Evolutionary conservation across 257 asterid species (phyloP), one percentile per base, ranked within the genome.

Genomic region (Gardenia jasminoides): DNA sequence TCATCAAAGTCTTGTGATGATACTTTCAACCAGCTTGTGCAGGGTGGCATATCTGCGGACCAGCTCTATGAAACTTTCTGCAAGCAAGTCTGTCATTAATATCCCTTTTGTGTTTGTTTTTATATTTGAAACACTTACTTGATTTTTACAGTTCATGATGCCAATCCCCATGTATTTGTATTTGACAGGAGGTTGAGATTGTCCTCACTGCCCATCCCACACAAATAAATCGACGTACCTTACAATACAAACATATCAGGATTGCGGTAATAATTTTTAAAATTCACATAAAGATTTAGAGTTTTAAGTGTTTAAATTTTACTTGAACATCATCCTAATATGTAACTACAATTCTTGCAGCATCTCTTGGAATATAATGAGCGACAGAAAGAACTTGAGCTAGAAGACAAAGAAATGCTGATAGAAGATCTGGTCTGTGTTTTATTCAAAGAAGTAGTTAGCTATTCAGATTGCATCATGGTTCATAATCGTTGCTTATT

Each of bases 171-270:
- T 80, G 67, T 28, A 81, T 41, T 48, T 54, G 82, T 59, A 2
- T 78, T 56, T 65, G 67, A 66, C 92, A 95, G 99, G 97, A 80
- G 79, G 97, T 95, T 83, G 99, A 92, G 90, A 93, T 95, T 89
- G 99, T 95, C 81, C 97, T 95, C 82, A 95, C 99, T 68, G 99
- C 99, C 76, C 99, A 95, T 79, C 99, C 99, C 62, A 95, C 99
- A 4, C 99, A 95, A 84, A 95, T 95, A 77, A 93, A 93, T 76
- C 91, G 98, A 13, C 91, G 99, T 70, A 93, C 99, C 30, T 82
- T 95, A 85, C 99, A 95, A 80, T 95, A 95, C 87, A 95, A 95
- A 82, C 99, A 95, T 86, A 91, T 93, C 48, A 92, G 95, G 87
- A 91, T 95, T 82, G 97, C 97, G 36, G 99, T 95, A 89, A 36